These are phyloP conservation scores for Sporobolomyces pararoseus DNA, from an alignment of 768 basidiomycete genomes.

Conservation along the genomic window DNA sequence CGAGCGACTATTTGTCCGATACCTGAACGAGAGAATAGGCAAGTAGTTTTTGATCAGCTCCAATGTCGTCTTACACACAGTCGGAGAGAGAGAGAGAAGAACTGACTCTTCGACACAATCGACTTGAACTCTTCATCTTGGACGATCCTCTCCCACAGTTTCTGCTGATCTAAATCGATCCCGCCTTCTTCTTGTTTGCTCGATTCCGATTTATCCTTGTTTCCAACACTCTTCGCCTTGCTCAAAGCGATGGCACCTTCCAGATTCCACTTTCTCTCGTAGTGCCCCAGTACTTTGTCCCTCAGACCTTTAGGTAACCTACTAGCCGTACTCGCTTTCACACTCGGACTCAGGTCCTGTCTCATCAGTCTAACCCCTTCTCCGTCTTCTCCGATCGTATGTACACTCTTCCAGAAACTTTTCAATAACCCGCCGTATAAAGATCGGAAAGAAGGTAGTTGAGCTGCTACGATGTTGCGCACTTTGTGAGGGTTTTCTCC, in stretches of 20 bases:
- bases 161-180: slow-evolving; percentile 30
- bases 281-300: slow-evolving; percentile 41
- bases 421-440: slow-evolving; percentile 62
- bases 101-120: slow-evolving; percentile 40
- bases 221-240: not conserved
- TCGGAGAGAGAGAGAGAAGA: not conserved
- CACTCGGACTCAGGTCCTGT: slow-evolving; percentile 69
- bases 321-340: slow-evolving; percentile 66
- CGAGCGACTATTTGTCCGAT: slow-evolving; percentile 42
- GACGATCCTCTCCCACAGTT: slow-evolving; percentile 42
- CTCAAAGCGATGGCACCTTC: slow-evolving; percentile 21
- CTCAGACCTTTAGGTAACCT: slow-evolving; percentile 41
- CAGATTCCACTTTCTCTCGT: slow-evolving; percentile 43
- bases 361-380: slow-evolving; percentile 39
- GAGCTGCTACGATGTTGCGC: slow-evolving; percentile 81
- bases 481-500: slow-evolving; percentile 94
- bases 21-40: slow-evolving; percentile 27
- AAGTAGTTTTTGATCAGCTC: not conserved
- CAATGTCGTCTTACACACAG: no score
- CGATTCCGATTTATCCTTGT: slow-evolving; percentile 14
- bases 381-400: slow-evolving; percentile 39
- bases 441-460: slow-evolving; percentile 76
- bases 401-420: slow-evolving; percentile 43
- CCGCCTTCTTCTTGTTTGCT: not conserved
- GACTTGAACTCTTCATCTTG: slow-evolving; percentile 31